Evolutionary conservation across 176 grass and related monocot genomes (phyloP), one percentile per base, ranked within the genome.

Genomic region (Urochloa ruziziensis): DNA sequence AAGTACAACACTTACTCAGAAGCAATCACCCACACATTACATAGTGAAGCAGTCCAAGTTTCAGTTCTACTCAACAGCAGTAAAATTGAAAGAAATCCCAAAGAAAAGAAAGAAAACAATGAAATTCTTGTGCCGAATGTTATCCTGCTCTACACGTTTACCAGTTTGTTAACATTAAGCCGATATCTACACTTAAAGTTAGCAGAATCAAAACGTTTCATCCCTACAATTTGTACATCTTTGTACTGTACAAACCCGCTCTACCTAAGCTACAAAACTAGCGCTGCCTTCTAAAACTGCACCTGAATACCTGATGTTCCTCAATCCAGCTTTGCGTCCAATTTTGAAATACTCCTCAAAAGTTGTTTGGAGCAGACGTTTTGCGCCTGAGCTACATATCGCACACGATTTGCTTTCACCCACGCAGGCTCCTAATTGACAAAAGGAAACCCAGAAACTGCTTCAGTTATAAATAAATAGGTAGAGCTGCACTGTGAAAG

Each of bases 311-410:
- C 59, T 37, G 3, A 52, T 80, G 47, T 62, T 83, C 81, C 64
- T 93, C 85, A 97, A 19, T 91, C 89, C 24, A 66, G 74, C 75
- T 90, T 94, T 24, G 29, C 58, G 4, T 97, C 87, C 42, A 91
- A 34, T 78, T 87, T 91, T 54, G 91, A 83, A 51, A 97, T 94
- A 30, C 91, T 94, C 74, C 78, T 90, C 77, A 97, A 71, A 29
- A 97, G 82, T 75, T 91, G 86, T 73, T 90, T 94, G 54, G 94
- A 99, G 82, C 84, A 99, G 59, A 94, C 87, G 32, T 83, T 92
- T 64, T 91, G 89, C 46, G 91, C 96, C 80, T 99, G 91, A 80
- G 87, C 87, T 85, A 90, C 89, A 67, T 92, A 94, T 49, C 91
- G 69, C 17, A 94, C 86, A 28, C 93, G 84, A 86, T 91, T 93